Evolutionary conservation across 2,329 filamentous ascomycete species (phyloP), one percentile per base, ranked within the genome.

Genomic region (Albifimbria verrucaria): DNA sequence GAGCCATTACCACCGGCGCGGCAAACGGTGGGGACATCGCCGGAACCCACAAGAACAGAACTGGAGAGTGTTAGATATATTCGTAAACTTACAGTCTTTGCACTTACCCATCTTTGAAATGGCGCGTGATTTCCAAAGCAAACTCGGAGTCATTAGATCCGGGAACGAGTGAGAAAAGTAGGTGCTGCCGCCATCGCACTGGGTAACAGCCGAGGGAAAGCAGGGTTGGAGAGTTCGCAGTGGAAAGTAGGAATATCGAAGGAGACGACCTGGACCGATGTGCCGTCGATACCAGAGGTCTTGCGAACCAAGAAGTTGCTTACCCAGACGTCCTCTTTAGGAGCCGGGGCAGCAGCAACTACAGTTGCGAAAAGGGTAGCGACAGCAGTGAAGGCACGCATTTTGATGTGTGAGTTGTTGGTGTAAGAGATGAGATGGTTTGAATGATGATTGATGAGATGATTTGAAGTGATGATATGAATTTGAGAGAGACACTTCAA

Each of bases 241-340:
- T 53, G 51, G 47, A 50, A 53, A 21, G 24, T 44, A 11, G 47
- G 51, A 21, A 49, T 53, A 41, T 53, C 51, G 41, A 53, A 53
- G 28, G 51, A 53, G 17, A 53, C 51, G 21, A 53, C 51, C 39
- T 53, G 25, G 41, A 53, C 28, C 22, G 51, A 24, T 11, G 51
- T 50, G 24, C 51, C 51, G 5, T 28, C 21, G 12, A 42, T 45
- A 39, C 51, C 18, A 12, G 51, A 53, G 25, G 48, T 43, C 51
- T 53, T 53, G 47, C 51, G 51, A 41, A 53, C 51, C 11, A 50
- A 20, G 26, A 53, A 53, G 41, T 53, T 53, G 51, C 51, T 50
- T 3, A 53, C 41, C 51, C 51, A 53, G 25, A 53, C 51, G 32
- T 53, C 51, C 51, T 53, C 51, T 47, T 53, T 53, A 23, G 51